Evolutionary conservation across 2,329 filamentous ascomycete species (phyloP).

Genomic region (Juglanconis sp.): DNA sequence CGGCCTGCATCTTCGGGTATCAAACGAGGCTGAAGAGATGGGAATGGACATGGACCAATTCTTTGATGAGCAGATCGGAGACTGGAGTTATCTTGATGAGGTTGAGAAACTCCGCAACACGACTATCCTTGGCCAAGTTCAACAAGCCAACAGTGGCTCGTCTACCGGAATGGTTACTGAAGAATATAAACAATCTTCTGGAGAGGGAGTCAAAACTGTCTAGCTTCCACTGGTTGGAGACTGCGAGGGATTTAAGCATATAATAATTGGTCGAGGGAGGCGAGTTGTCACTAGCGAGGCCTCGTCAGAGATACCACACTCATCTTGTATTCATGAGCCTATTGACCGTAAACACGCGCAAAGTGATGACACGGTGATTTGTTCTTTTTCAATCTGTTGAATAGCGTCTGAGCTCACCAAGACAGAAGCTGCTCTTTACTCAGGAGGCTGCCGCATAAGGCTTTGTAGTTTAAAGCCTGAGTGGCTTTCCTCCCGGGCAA

Average conservation of each 20-base stretch:
- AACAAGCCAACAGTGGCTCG: neutral
- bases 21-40: conserved; percentile 51
- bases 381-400: no score
- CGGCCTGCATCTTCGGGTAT: conserved; percentile 51
- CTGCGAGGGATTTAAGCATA: no score
- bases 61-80: conserved; percentile 39
- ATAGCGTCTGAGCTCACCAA: no score
- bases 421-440: no score
- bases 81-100: conserved; percentile 27
- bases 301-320: no score
- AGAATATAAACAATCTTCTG: neutral
- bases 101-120: conserved; percentile 15
- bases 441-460: neutral
- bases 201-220: neutral
- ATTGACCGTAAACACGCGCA: no score
- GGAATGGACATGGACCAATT: conserved; percentile 52
- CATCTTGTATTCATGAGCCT: no score
- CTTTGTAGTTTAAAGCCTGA: neutral
- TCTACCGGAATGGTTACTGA: conserved; percentile 1
- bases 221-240: neutral
- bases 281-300: no score
- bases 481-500: no score
- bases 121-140: conserved; percentile 5
- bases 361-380: no score
- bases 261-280: no score